Evolutionary conservation across 306 rosid genomes (phyloP).

Genomic region (Notholithocarpus densiflorus): DNA sequence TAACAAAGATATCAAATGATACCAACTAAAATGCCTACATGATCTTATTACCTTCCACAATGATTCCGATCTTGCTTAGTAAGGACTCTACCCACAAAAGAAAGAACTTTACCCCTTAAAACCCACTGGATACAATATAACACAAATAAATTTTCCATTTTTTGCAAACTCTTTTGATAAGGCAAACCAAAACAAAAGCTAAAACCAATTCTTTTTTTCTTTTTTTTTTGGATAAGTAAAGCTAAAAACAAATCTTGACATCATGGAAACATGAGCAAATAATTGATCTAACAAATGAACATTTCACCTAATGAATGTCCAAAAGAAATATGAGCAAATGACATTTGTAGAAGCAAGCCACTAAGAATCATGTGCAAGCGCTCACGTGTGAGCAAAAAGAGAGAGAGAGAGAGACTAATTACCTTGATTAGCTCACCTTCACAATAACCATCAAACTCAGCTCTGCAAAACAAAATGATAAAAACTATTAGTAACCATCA

Average conservation of each 20-base stretch:
- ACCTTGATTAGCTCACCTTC: constrained; percentile 86
- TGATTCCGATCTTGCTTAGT: background rate
- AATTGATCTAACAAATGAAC: too few relatives aligned
- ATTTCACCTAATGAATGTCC: too few relatives aligned
- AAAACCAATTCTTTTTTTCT: too few relatives aligned
- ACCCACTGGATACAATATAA: background rate
- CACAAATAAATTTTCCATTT: background rate
- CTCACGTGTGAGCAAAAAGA: background rate
- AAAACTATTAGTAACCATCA: constrained; percentile 9
- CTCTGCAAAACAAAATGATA: constrained; percentile 46
- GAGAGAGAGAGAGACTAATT: background rate
- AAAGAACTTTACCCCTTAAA: background rate
- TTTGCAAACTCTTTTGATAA: background rate
- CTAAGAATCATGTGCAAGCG: background rate
- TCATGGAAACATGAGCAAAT: background rate
- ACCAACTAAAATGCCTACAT: background rate
- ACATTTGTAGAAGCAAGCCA: background rate
- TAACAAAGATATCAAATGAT: background rate
- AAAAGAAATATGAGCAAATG: too few relatives aligned
- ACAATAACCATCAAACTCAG: constrained; percentile 83
- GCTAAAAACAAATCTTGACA: background rate
- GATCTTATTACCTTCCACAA: background rate
- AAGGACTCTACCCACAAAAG: background rate
- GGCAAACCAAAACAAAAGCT: background rate
- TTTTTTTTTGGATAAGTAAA: too few relatives aligned